Conservation (phyloP, 805 yeast genomes). For the Sugiyamaella mastotermitis region DNA sequence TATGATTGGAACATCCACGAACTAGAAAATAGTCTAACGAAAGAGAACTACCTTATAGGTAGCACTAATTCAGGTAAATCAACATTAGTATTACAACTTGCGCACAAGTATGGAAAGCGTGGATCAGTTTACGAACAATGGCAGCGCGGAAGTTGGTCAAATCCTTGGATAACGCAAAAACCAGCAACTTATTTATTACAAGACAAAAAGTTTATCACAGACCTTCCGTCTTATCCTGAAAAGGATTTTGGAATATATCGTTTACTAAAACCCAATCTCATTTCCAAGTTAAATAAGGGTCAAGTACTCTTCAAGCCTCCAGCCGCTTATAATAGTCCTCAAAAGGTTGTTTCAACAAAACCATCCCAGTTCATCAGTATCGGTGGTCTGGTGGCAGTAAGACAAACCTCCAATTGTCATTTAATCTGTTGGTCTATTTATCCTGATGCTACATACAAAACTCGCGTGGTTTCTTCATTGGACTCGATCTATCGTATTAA, state of each 20-base stretch:
- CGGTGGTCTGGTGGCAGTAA: constrained; percentile 30
- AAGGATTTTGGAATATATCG: constrained; percentile 16
- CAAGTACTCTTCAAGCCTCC: constrained; percentile 18
- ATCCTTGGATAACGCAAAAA: constrained; percentile 56
- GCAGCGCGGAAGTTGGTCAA: constrained; percentile 4
- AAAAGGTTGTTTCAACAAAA: constrained; percentile 21
- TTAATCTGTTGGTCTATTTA: constrained; percentile 28
- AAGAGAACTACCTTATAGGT: constrained; percentile 52
- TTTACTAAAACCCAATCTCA: constrained; percentile 13
- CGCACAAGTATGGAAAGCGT: constrained; percentile 41
- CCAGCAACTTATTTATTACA: constrained; percentile 36
- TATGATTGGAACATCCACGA: constrained; percentile 46
- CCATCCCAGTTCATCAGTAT: constrained; percentile 30
- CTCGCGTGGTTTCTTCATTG: constrained; percentile 19
- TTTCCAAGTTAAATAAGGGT: constrained; percentile 23
- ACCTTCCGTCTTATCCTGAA: constrained; percentile 31
- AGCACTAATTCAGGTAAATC: constrained; percentile 89
- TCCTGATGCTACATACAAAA: constrained; percentile 21
- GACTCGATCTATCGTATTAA: constrained; percentile 19
- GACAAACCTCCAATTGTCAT: constrained; percentile 7
- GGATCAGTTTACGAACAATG: background rate
- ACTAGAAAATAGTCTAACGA: constrained; percentile 35
- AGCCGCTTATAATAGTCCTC: constrained; percentile 20
- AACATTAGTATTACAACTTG: constrained; percentile 61
- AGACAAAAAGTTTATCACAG: constrained; percentile 24